Evolutionary conservation across 1,139 yeast species (phyloP), one percentile per base, ranked within the genome.

Genomic region (Magnusiomyces fungicola): DNA sequence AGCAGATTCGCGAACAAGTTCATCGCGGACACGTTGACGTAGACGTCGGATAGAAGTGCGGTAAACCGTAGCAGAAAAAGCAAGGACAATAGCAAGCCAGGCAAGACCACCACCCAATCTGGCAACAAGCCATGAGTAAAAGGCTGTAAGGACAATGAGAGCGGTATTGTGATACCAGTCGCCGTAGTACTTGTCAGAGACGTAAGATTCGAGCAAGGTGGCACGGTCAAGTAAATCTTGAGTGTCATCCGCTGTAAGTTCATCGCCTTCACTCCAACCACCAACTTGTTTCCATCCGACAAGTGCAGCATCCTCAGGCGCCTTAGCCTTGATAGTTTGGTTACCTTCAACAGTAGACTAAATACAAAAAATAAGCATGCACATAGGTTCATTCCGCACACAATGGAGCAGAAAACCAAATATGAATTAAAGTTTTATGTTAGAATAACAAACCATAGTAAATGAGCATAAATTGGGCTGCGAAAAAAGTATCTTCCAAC

Each of bases 221-320:
- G 86, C 78, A 40, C 77, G 75, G 36, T 83, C 75, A 51, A 81
- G 69, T 56, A 88, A 70, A 52, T 83, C 73, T 58, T 84, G 88
- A 61, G 87, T 95, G 40, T 81, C 85, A 40, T 68, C 69, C 22
- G 61, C 62, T 12, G 73, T 69, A 56, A 87, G 70, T 1, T 70
- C 70, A 62, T 83, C 89, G 33, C 76, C 76, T 50, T 79, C 80
- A 60, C 80, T 86, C 83, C 87, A 90, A 23, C 89, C 86, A 16
- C 95, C 92, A 45, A 86, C 90, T 67, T 90, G 96, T 64, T 83
- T 86, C 97, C 97, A 90, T 21, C 97, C 97, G 51, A 88, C 52
- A 45, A 51, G 56, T 22, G 58, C 60, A 19, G 65, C 60, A 14
- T 37, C 54, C n/a, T 54, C 48, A 34, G 51, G 53, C 38, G 45